phyloP scores from a whole-genome alignment of 1,284 basidiomycete genomes.

The Sanghuangporus sanghuang region DNA sequence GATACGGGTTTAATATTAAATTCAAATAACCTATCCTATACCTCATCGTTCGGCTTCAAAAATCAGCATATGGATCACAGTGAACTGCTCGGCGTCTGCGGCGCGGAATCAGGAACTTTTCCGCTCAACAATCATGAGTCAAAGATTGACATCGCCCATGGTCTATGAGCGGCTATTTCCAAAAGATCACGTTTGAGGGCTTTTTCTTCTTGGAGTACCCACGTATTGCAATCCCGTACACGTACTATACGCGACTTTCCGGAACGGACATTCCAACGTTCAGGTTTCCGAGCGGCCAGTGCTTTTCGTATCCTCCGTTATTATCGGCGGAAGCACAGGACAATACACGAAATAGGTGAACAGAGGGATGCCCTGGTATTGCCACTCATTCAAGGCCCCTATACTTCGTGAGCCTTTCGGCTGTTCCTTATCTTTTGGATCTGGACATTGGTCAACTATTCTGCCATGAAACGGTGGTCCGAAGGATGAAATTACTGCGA shows the following conservation, averaged over 20 bases:
- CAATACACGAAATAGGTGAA: not conserved
- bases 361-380: not conserved
- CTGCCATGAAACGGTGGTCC: too few relatives aligned
- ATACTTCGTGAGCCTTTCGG: not conserved
- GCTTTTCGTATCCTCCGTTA: conserved; percentile 2
- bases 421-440: not conserved
- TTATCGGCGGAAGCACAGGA: not conserved
- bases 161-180: too few relatives aligned
- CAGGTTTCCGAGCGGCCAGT: not conserved
- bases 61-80: too few relatives aligned
- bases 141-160: not conserved
- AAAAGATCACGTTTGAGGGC: not conserved
- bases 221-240: not conserved
- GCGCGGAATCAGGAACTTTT: not conserved
- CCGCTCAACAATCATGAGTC: not conserved
- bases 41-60: too few relatives aligned
- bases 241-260: not conserved
- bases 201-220: not conserved
- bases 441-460: too few relatives aligned
- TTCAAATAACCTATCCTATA: too few relatives aligned
- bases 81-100: too few relatives aligned
- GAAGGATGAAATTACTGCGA: too few relatives aligned
- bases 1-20: too few relatives aligned
- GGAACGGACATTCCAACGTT: not conserved
- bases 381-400: not conserved